Evolutionary conservation across 371 early-diverging fungal species (phyloP).

Genomic region (Syncephalis plumigaleata): DNA sequence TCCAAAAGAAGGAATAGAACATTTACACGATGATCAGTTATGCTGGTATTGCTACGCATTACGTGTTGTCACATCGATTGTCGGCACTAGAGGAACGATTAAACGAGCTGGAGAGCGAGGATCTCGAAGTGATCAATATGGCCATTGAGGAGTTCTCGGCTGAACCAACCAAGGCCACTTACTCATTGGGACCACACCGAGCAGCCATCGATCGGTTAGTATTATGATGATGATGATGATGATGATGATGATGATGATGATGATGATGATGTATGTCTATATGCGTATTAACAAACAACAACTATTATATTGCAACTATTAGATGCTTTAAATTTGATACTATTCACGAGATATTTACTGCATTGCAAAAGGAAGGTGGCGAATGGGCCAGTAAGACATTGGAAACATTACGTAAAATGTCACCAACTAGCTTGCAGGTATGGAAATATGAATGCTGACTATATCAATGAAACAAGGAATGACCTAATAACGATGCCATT

Average conservation of each 20-base stretch:
- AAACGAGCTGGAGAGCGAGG: conserved; percentile 61
- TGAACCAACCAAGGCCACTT: conserved; percentile 22
- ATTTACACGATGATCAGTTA: conserved; percentile 19
- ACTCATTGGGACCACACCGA: conserved; percentile 44
- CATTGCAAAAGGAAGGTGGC: conserved; percentile 43
- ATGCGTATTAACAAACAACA: too few relatives aligned
- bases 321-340: conserved; percentile 67
- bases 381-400: conserved; percentile 59
- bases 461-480: too few relatives aligned
- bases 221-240: not conserved
- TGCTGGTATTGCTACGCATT: conserved; percentile 94
- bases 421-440: conserved; percentile 78
- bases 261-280: not conserved
- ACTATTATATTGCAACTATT: conserved; percentile 1
- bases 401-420: conserved; percentile 38
- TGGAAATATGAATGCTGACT: not conserved
- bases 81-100: conserved; percentile 64
- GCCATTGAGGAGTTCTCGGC: conserved; percentile 86
- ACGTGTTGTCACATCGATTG: conserved; percentile 73
- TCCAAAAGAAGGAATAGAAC: not conserved
- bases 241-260: not conserved
- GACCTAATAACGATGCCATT: too few relatives aligned
- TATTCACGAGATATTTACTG: conserved; percentile 61
- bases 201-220: conserved; percentile 50
- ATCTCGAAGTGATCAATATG: conserved; percentile 67